Percentiles rank a stretch among this genome's conserved stretches.
phyloP scores from a whole-genome alignment of 2,329 filamentous ascomycete genomes.

The Aspergillus chevalieri region DNA sequence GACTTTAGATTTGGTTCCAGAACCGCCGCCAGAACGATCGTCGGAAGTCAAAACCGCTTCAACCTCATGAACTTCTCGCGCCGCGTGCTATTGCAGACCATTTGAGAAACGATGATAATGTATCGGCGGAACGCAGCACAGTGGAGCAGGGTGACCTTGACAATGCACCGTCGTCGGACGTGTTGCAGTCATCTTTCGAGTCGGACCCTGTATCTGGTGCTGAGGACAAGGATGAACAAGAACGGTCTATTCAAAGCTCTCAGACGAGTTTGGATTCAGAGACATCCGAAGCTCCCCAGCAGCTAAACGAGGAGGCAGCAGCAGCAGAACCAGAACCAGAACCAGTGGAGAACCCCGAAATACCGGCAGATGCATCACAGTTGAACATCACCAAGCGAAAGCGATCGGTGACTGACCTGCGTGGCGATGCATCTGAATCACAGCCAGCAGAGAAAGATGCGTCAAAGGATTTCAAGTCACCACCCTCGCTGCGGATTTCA shows the following conservation, averaged over 20 bases:
- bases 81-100: conserved; percentile 24
- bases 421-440: conserved; percentile 8
- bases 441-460: conserved; percentile 10
- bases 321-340: conserved; percentile 13
- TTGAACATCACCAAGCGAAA: conserved; percentile 26
- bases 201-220: conserved; percentile 12
- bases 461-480: conserved; percentile 22
- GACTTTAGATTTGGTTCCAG: conserved; percentile 86
- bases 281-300: conserved; percentile 15
- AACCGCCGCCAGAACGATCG: conserved; percentile 90
- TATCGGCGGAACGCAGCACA: conserved; percentile 23
- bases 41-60: conserved; percentile 76
- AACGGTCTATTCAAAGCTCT: conserved; percentile 19
- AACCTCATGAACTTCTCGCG: conserved; percentile 64
- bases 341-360: conserved; percentile 9
- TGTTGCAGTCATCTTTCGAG: conserved; percentile 19
- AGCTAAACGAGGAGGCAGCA: conserved; percentile 12
- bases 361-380: conserved; percentile 13
- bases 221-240: conserved; percentile 23
- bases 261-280: conserved; percentile 28
- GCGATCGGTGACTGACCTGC: conserved; percentile 26
- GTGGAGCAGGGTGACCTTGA: conserved; percentile 20
- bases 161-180: conserved; percentile 11
- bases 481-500: conserved; percentile 36
- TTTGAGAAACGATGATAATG: conserved; percentile 25